These are phyloP conservation scores for Calonectria multiphialidica DNA, from an alignment of 2,329 filamentous ascomycete genomes.

Conservation along the genomic window DNA sequence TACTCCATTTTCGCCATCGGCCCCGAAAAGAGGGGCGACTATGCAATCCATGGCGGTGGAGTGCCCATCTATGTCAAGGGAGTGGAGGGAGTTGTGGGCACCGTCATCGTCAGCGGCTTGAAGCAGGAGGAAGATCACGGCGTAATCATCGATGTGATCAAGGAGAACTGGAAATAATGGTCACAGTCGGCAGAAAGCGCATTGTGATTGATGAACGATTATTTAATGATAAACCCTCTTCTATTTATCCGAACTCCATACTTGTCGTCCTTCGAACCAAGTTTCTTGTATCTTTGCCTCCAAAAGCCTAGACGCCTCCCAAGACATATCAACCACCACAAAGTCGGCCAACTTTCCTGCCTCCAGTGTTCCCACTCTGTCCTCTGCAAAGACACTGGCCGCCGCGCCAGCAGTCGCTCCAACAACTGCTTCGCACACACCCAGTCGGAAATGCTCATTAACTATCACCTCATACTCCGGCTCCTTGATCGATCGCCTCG, in stretches of 20 bases:
- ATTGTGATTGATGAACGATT: neutral
- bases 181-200: neutral
- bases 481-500: constrained; percentile 61
- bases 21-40: constrained; percentile 67
- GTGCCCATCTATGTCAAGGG: constrained; percentile 79
- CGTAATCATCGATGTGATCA: constrained; percentile 77
- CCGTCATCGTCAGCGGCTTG: constrained; percentile 81
- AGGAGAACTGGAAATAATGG: constrained; percentile 58
- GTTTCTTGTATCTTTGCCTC: constrained; percentile 60
- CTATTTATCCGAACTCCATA: constrained; percentile 39
- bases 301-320: constrained; percentile 59
- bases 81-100: constrained; percentile 81
- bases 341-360: constrained; percentile 66
- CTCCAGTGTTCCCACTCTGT: constrained; percentile 60
- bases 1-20: constrained; percentile 74
- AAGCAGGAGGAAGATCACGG: constrained; percentile 84
- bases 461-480: constrained; percentile 53
- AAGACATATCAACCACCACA: constrained; percentile 56
- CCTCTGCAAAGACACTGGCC: constrained; percentile 62
- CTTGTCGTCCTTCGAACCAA: constrained; percentile 59
- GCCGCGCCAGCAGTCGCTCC: constrained; percentile 64
- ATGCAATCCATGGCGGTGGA: constrained; percentile 83
- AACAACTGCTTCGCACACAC: constrained; percentile 60
- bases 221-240: neutral
- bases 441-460: constrained; percentile 62